Base-by-base conservation (phyloP, 2,329 filamentous ascomycete species). In the Akanthomyces lecanii region DNA sequence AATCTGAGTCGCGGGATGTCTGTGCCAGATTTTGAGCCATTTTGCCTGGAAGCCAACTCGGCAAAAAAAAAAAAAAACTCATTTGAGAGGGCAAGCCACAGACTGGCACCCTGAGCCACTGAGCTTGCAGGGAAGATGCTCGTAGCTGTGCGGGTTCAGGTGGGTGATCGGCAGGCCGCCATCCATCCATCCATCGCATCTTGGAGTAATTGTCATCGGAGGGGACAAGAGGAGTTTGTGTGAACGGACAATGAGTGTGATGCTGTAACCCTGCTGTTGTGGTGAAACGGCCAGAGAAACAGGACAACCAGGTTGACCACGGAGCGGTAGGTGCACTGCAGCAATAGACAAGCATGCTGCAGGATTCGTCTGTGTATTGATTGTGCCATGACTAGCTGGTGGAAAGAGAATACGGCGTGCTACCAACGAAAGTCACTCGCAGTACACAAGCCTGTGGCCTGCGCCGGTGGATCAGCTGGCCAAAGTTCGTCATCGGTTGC, bases 161-260 rank as follows among this genome's bases (percentile, higher is more conserved):
- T 52, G 48, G 47, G 18, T 60, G 57, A 60, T 60, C 57, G 57
- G 25, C 57, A 52, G 42, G 33, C 33, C 28, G 44, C 23, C 57
- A 30, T 30, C 28, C 57, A 60, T 51, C 23, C 57, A 30, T 30
- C 28, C 57, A 60, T 60, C 57, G 57, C 47, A 60, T 60, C 57
- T 60, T 30, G 25, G 54, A 47, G n/a, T 40, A 40, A 40, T 40
- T 53, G 50, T 38, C 50, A 53, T 51, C 16, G 50, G 28, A 38
- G 10, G 5, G 28, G 5, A 18, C 33, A 36, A 11, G 33, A 36
- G 33, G 14, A 40, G 11, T 40, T 40, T 40, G 38, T 40, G 50
- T 23, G 30, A 38, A 38, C 30, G 50, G 30, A 38, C 30, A 11
- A 12, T 14, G 21, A 36, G 6, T 36, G 33, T 30, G 38, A 21